Evolutionary conservation across 2,329 filamentous ascomycete genomes (phyloP).

Genomic region (Cadophora luteo-olivacea): DNA sequence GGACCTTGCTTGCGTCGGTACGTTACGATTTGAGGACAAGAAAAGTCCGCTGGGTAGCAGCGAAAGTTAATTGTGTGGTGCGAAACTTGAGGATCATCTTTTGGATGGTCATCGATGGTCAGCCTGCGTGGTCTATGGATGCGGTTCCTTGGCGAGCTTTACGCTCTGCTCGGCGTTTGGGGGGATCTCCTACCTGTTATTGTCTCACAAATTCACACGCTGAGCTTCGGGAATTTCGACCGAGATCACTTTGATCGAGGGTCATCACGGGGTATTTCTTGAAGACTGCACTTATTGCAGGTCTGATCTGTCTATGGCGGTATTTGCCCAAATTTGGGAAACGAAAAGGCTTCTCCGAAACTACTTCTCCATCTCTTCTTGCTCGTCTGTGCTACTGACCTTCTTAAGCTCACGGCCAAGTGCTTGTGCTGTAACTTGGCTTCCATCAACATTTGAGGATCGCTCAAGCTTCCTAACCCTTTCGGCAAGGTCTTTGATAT

Average conservation of each 20-base stretch:
- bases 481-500: constrained; percentile 81
- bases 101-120: constrained; percentile 35
- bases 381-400: constrained; percentile 59
- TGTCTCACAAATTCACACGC: constrained; percentile 40
- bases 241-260: constrained; percentile 42
- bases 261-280: constrained; percentile 33
- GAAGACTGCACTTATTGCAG: constrained; percentile 39
- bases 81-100: constrained; percentile 34
- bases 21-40: constrained; percentile 40
- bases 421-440: constrained; percentile 31
- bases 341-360: constrained; percentile 42
- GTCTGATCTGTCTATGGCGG: constrained; percentile 40
- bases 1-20: constrained; percentile 39
- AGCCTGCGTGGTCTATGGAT: constrained; percentile 44
- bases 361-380: constrained; percentile 62
- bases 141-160: constrained; percentile 41
- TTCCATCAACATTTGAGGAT: constrained; percentile 31
- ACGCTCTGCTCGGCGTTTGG: constrained; percentile 45
- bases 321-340: constrained; percentile 37
- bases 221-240: constrained; percentile 38
- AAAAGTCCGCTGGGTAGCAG: constrained; percentile 45
- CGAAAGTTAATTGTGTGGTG: constrained; percentile 45
- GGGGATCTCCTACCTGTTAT: constrained; percentile 38
- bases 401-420: constrained; percentile 49
- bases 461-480: constrained; percentile 71